Conservation (phyloP, 345 rosid genomes). For the Microcos paniculata region DNA sequence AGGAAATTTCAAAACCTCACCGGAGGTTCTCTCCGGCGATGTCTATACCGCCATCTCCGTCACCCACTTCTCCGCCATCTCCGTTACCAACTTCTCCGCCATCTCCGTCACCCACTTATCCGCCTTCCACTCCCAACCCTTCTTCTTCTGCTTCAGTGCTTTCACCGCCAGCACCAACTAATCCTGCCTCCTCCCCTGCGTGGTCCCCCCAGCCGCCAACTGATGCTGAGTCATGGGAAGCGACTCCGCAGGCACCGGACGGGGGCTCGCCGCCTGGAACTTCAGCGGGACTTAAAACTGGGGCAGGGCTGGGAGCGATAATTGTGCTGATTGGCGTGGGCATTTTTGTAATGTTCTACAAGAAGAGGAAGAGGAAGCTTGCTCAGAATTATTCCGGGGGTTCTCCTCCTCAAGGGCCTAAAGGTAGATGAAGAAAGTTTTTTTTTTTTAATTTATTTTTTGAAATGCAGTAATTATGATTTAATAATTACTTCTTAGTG, state of each 20-base stretch:
- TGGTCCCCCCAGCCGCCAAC: background rate
- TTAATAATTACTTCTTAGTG: background rate
- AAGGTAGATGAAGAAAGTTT: conserved; percentile 17
- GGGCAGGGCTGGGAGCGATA: conserved; percentile 32
- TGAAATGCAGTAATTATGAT: no score
- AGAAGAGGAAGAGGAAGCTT: conserved; percentile 31
- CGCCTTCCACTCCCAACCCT: background rate
- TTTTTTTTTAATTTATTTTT: background rate
- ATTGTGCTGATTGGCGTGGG: conserved; percentile 34
- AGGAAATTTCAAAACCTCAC: background rate
- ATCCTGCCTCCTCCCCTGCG: background rate
- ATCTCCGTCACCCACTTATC: background rate
- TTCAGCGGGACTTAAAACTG: conserved; percentile 30
- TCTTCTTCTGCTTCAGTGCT: background rate
- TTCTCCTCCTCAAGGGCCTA: conserved; percentile 21
- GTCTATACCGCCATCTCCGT: conserved; percentile 7
- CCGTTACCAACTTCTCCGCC: background rate
- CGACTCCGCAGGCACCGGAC: background rate
- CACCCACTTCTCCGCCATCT: background rate
- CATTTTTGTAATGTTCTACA: conserved; percentile 26
- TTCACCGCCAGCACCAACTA: background rate
- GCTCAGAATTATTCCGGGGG: conserved; percentile 7
- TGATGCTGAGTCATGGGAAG: background rate
- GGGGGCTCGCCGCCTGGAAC: conserved; percentile 28
- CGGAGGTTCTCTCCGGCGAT: background rate